Evolutionary conservation across 257 asterid species (phyloP).

Genomic region (Perilla frutescens): DNA sequence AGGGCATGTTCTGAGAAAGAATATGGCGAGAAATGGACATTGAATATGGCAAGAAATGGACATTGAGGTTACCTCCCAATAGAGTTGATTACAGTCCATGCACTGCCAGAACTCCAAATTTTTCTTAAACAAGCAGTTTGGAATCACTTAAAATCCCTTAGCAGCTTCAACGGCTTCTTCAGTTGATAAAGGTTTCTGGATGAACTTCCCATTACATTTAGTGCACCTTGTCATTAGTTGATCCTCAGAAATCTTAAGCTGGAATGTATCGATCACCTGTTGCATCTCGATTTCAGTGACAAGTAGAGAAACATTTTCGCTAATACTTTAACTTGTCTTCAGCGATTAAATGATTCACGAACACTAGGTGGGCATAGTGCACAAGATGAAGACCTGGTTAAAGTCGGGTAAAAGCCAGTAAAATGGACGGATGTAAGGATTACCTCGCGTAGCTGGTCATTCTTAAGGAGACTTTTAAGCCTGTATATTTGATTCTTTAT

Average conservation of each 20-base stretch:
- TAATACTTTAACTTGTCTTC: neutral
- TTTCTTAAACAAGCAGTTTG: conserved; percentile 82
- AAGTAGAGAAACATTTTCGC: neutral
- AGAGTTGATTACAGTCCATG: conserved; percentile 89
- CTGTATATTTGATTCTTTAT: conserved; percentile 78
- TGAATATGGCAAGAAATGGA: neutral
- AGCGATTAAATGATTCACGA: neutral
- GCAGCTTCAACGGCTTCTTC: conserved; percentile 95
- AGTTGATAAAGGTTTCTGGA: conserved; percentile 87
- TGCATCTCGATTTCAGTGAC: conserved; percentile 27
- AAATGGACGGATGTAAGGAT: conserved; percentile 10
- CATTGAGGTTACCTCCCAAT: conserved; percentile 80
- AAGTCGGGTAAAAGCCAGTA: neutral
- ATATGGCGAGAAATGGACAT: neutral
- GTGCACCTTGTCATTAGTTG: conserved; percentile 92
- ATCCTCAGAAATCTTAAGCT: conserved; percentile 72
- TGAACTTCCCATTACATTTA: conserved; percentile 88
- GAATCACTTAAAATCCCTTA: conserved; percentile 94
- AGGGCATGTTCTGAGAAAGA: neutral
- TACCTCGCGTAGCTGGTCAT: conserved; percentile 90
- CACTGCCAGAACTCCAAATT: conserved; percentile 93
- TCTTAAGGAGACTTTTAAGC: conserved; percentile 75
- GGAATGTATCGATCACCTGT: conserved; percentile 83
- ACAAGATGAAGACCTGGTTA: neutral
- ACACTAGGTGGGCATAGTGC: neutral